A percentile compares a stretch with the other conserved stretches of the same genome.
These are phyloP conservation scores for Epichloe sibirici DNA, from an alignment of 2,329 filamentous ascomycete genomes.

Conservation along the genomic window DNA sequence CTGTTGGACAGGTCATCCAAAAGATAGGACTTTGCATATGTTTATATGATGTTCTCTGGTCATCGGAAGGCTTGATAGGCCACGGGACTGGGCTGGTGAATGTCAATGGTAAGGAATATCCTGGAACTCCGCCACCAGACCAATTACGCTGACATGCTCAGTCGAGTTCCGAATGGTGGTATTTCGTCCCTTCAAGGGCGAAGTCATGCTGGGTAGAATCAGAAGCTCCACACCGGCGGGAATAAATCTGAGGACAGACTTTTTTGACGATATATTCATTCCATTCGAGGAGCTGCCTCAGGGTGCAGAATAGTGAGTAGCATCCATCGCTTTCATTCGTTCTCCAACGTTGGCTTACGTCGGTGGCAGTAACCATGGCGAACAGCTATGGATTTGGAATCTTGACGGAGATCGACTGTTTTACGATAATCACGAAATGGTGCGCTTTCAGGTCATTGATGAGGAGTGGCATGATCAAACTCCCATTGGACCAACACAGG, in stretches of 20 bases:
- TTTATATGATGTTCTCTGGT: slow-evolving; percentile 79
- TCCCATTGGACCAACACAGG: slow-evolving; percentile 52
- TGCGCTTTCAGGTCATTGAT: slow-evolving; percentile 71
- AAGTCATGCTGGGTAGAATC: slow-evolving; percentile 80
- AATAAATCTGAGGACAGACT: slow-evolving; percentile 72
- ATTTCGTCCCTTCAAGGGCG: slow-evolving; percentile 90
- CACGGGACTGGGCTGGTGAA: slow-evolving; percentile 88
- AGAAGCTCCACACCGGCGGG: slow-evolving; percentile 59
- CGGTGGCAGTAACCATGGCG: slow-evolving; percentile 48
- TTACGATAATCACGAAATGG: slow-evolving; percentile 82
- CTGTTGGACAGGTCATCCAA: slow-evolving; percentile 56
- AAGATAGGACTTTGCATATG: slow-evolving; percentile 89
- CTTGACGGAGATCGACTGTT: slow-evolving; percentile 63
- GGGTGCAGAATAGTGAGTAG: slow-evolving; percentile 61
- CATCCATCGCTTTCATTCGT: background rate
- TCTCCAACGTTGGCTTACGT: background rate
- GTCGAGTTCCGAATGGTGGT: slow-evolving; percentile 90
- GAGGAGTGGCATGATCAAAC: slow-evolving; percentile 90
- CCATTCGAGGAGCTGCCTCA: slow-evolving; percentile 62
- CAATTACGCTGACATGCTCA: slow-evolving; percentile 20
- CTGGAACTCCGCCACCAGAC: background rate
- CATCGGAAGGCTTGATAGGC: slow-evolving; percentile 87
- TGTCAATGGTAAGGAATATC: slow-evolving; percentile 58
- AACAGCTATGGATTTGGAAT: slow-evolving; percentile 78
- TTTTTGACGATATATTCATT: slow-evolving; percentile 88